Evolutionary conservation across 306 rosid species (phyloP), one percentile per base, ranked within the genome.

Genomic region (Sechiopsis laciniata): DNA sequence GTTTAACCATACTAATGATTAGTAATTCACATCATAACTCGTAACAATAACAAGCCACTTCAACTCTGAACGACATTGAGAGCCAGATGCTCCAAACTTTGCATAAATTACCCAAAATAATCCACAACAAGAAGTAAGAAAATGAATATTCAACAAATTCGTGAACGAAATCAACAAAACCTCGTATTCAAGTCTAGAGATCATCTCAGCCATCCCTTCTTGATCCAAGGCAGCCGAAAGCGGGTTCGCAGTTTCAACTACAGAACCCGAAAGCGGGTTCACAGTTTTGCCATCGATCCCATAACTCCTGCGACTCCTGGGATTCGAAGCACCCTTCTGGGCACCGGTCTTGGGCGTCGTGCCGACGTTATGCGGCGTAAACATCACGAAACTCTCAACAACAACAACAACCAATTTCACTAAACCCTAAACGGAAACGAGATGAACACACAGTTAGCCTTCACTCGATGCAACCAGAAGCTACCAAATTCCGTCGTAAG

Each of bases 101-200:
- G 52, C 46, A 14, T 12, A 66, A 37, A 66, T 66, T 66, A 40
- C 5, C 37, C 37, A 32, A 32, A 32, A 32, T 32, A 32, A 32
- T 32, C 37, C 37, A 32, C 37, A 32, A 32, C 37, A 32, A 32
- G 37, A 42, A 19, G n/a, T 16, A 68, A 68, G 56, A 21, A 48
- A 37, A 21, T 11, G 55, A 66, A 66, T 17, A 19, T 13, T 6
- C 56, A 12, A 45, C 73, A 3, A 67, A 48, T 21, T 67, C 20
- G 19, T 66, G 71, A 6, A 55, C 9, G 61, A 32, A 82, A 79
- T 57, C 10, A 37, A 82, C 91, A 32, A 60, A 94, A 32, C 98
- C 95, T 94, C 98, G 17, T 84, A 87, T 84, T 89, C 96, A n/a
- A 94, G 85, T 71, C 52, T 80, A 0, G 90, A 71, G 82, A 88